Evolutionary conservation across 805 yeast species (phyloP).

Genomic region (Kodamaea kakaduensis): DNA sequence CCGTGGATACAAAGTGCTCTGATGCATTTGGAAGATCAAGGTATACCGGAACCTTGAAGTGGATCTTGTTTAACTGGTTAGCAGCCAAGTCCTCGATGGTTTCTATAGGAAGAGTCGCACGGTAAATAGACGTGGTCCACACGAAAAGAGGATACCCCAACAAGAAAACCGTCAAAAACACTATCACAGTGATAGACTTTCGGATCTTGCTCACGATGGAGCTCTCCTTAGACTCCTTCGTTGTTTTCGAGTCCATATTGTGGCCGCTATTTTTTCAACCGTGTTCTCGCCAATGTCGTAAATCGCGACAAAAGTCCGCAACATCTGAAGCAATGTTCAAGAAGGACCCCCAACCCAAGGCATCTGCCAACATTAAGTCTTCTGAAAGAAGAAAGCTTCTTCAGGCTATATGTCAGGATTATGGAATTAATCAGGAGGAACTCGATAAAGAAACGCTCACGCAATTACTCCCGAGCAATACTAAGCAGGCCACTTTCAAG

Average conservation of each 20-base stretch:
- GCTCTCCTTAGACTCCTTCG: constrained; percentile 7
- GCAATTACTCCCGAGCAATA: constrained; percentile 45
- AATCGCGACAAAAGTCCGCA: too few species aligned
- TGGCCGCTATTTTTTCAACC: neutral
- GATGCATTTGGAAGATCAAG: constrained; percentile 32
- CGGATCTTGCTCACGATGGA: constrained; percentile 10
- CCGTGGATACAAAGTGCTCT: constrained; percentile 23
- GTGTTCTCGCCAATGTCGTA: neutral
- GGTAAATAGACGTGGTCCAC: constrained; percentile 54
- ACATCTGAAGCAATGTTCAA: constrained; percentile 24
- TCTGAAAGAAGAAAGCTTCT: constrained; percentile 68
- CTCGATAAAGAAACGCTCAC: constrained; percentile 41
- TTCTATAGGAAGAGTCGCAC: constrained; percentile 56
- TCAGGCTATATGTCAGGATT: constrained; percentile 38
- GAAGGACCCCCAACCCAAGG: constrained; percentile 49
- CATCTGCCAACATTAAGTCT: constrained; percentile 73
- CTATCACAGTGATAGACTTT: constrained; percentile 11
- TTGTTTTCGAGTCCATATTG: constrained; percentile 1
- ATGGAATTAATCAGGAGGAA: constrained; percentile 34
- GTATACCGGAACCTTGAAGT: constrained; percentile 42
- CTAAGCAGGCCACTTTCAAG: constrained; percentile 63
- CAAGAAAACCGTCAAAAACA: constrained; percentile 16
- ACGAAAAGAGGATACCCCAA: constrained; percentile 22
- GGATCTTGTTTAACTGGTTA: constrained; percentile 21
- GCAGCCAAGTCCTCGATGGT: constrained; percentile 33